Evolutionary conservation across 2,329 filamentous ascomycete genomes (phyloP), one percentile per base, ranked within the genome.

Genomic region (Xylariales sp.): DNA sequence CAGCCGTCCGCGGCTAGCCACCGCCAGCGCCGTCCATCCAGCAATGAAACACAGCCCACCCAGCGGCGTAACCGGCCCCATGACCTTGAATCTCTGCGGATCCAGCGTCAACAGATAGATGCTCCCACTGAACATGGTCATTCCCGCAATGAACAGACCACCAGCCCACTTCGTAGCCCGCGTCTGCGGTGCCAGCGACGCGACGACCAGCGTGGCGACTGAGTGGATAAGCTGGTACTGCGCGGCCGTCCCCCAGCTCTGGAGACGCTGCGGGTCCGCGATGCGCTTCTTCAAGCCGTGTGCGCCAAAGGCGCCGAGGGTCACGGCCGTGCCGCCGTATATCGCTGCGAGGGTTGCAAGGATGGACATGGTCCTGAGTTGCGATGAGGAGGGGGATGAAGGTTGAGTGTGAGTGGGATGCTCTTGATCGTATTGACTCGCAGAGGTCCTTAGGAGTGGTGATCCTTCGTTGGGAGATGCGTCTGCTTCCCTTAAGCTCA

Each of bases 121-220:
- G 54, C 72, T 78, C 2, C 82, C 82, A 45, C 72, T 78, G 61
- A 85, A 85, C 69, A 83, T 72, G 4, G 76, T 77, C 67, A 84
- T 84, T 38, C 82, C 81, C 1, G 76, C 76, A 0, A 75, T 74
- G 56, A 84, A 76, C n/a, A 83, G 64, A 2, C 62, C 62, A 38
- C 74, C 73, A 14, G 80, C 78, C 20, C 80, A 52, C 22, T 71
- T 75, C 51, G 78, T 74, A 16, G 80, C 52, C 22, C 71, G 75
- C 52, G 78, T 74, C 48, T 71, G 66, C 9, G 78, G 76, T 2
- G 70, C 69, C 6, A 65, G 64, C 38, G 68, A 64, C 12, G 71
- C 61, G 4, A 77, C 69, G 15, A 82, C 62, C 19, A 84, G 74
- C 34, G 84, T 62, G 29, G 75, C 75, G 22, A 74, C 67, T 11